These are phyloP conservation scores for Castanospermum australe DNA, from an alignment of 306 rosid species.

Conservation along the genomic window DNA sequence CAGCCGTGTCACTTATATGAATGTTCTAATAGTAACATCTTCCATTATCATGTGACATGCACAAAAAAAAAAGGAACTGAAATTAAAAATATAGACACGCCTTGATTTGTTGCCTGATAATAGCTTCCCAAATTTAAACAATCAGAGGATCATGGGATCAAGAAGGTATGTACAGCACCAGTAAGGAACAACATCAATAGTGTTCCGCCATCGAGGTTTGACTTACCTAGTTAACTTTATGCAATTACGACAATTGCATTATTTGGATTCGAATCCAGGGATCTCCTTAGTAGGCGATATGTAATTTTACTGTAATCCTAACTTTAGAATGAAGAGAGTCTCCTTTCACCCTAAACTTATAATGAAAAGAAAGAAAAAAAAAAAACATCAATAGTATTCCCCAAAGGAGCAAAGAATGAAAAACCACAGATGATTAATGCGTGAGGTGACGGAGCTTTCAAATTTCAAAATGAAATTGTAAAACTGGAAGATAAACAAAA, in stretches of 20 bases:
- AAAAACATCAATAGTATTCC: slow-evolving; percentile 53
- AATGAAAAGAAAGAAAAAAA: too few relatives aligned
- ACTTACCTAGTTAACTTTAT: too few relatives aligned
- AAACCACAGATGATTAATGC: slow-evolving; percentile 18
- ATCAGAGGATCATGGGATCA: slow-evolving; percentile 68
- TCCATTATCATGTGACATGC: neutral
- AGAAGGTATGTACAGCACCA: slow-evolving; percentile 78
- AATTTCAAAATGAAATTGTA: neutral
- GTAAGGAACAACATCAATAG: slow-evolving; percentile 49
- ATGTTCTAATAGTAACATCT: neutral
- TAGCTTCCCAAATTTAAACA: slow-evolving; percentile 61
- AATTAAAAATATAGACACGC: slow-evolving; percentile 22
- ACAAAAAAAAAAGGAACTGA: neutral
- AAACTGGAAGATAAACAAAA: neutral
- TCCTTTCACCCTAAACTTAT: too few relatives aligned
- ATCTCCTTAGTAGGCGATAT: too few relatives aligned
- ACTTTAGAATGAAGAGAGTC: too few relatives aligned
- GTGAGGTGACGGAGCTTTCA: neutral
- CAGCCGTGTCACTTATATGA: neutral
- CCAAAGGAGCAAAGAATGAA: neutral
- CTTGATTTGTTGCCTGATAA: slow-evolving; percentile 56
- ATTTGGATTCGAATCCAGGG: too few relatives aligned
- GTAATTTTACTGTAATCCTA: too few relatives aligned
- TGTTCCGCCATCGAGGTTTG: too few relatives aligned
- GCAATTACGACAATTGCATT: too few relatives aligned